Evolutionary conservation across 2,329 filamentous ascomycete species (phyloP).

Genomic region (Alternaria solani): DNA sequence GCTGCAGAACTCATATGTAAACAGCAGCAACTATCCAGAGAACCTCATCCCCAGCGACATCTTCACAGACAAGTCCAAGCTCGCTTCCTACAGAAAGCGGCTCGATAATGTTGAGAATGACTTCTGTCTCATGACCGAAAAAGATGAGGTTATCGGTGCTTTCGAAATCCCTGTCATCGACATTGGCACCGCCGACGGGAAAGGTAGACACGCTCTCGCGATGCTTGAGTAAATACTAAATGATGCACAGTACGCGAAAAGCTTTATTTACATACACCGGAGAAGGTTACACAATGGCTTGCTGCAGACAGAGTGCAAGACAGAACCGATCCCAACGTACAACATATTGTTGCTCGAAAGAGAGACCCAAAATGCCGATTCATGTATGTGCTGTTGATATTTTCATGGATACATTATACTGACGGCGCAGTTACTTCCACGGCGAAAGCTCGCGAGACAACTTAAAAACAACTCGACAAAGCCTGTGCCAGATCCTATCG

Average conservation of each 20-base stretch:
- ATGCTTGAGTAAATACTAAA: conserved; percentile 1
- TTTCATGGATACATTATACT: neutral
- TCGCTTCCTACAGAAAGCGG: conserved; percentile 19
- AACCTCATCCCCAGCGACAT: conserved; percentile 20
- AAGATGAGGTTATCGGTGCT: conserved; percentile 12
- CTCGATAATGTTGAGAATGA: conserved; percentile 18
- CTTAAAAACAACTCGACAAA: conserved; percentile 27
- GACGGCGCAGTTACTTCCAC: conserved; percentile 27
- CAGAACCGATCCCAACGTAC: neutral
- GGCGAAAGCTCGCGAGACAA: conserved; percentile 22
- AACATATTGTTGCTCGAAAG: conserved; percentile 8
- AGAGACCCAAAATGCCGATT: conserved; percentile 36
- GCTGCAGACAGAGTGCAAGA: neutral
- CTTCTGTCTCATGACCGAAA: conserved; percentile 16
- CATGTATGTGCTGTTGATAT: conserved; percentile 22
- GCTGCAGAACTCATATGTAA: conserved; percentile 17
- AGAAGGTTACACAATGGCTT: conserved; percentile 22
- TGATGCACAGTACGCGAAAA: conserved; percentile 3
- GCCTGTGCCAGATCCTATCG: conserved; percentile 28
- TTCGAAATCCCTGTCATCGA: conserved; percentile 28
- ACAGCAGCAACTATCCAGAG: conserved; percentile 19
- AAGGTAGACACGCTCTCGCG: conserved; percentile 5
- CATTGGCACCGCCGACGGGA: conserved; percentile 15
- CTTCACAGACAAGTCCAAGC: conserved; percentile 18
- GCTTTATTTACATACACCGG: conserved; percentile 20